Conservation (phyloP, 2,329 filamentous ascomycete genomes). For the Thelonectria rubi region DNA sequence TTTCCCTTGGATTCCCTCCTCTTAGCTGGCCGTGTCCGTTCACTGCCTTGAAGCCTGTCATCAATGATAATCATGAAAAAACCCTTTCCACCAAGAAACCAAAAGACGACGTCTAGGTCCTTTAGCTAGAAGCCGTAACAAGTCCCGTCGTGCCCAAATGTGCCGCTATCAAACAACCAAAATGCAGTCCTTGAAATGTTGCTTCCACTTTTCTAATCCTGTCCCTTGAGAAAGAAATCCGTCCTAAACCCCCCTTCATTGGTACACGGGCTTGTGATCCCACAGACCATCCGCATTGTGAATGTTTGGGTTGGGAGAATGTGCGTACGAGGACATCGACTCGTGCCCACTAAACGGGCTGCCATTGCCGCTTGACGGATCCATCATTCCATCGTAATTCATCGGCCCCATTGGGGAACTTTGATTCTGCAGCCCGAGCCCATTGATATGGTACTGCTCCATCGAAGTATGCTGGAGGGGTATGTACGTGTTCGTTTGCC, state of each 20-base stretch:
- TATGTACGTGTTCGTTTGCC: slow-evolving; percentile 39
- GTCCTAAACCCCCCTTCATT: slow-evolving; percentile 23
- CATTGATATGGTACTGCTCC: slow-evolving; percentile 48
- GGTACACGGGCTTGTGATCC: slow-evolving; percentile 37
- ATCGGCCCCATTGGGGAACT: slow-evolving; percentile 42
- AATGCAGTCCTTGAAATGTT: slow-evolving; percentile 5
- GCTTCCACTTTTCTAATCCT: slow-evolving; percentile 2
- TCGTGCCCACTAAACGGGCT: slow-evolving; percentile 51
- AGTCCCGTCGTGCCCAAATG: not conserved
- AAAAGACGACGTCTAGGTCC: slow-evolving; percentile 2
- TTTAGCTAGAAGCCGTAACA: not conserved
- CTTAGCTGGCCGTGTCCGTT: slow-evolving; percentile 6
- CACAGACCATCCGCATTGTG: slow-evolving; percentile 37
- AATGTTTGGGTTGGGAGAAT: slow-evolving; percentile 46
- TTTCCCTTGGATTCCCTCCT: slow-evolving; percentile 1
- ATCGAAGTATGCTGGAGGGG: slow-evolving; percentile 39
- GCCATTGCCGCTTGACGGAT: slow-evolving; percentile 46
- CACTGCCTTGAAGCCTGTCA: slow-evolving; percentile 15
- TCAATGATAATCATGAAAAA: slow-evolving; percentile 18
- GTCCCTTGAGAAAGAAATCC: not conserved
- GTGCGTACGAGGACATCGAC: slow-evolving; percentile 47
- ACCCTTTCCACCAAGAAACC: slow-evolving; percentile 8
- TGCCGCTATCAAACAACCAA: not conserved
- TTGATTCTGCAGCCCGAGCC: slow-evolving; percentile 45
- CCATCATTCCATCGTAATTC: slow-evolving; percentile 45